Evolutionary conservation across 2,329 filamentous ascomycete species (phyloP).

Genomic region (Trichoderma lentiforme): DNA sequence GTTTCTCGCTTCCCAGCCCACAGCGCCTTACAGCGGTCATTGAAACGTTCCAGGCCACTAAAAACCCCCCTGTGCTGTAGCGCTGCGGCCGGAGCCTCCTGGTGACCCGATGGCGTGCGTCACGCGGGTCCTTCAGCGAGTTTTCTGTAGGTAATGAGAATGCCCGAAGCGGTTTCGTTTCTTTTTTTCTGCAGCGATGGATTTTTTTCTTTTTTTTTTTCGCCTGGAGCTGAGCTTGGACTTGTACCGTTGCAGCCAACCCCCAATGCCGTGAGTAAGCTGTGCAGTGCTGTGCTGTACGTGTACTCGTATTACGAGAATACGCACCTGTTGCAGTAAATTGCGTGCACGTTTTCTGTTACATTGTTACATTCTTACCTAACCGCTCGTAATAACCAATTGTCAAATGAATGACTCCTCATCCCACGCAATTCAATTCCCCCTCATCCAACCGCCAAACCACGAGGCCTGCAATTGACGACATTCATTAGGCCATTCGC

Average conservation of each 20-base stretch:
- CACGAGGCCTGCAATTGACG: neutral
- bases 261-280: neutral
- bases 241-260: neutral
- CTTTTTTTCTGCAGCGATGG: neutral
- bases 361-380: neutral
- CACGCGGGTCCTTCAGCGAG: conserved; percentile 13
- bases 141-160: conserved; percentile 21
- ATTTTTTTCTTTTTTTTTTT: neutral
- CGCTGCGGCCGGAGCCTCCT: conserved; percentile 8
- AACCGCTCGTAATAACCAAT: neutral
- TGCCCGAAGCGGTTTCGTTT: neutral
- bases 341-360: neutral
- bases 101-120: conserved; percentile 18
- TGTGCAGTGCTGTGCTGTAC: neutral
- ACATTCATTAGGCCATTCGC: neutral
- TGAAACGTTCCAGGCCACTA: neutral
- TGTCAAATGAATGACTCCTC: neutral
- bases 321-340: neutral
- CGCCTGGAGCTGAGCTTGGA: neutral
- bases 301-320: neutral
- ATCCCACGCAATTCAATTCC: neutral
- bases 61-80: neutral
- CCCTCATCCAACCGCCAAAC: neutral
- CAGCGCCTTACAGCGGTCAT: conserved; percentile 2
- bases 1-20: neutral